phyloP scores from a whole-genome alignment of 2,329 filamentous ascomycete species.

The Alternaria postmessia region DNA sequence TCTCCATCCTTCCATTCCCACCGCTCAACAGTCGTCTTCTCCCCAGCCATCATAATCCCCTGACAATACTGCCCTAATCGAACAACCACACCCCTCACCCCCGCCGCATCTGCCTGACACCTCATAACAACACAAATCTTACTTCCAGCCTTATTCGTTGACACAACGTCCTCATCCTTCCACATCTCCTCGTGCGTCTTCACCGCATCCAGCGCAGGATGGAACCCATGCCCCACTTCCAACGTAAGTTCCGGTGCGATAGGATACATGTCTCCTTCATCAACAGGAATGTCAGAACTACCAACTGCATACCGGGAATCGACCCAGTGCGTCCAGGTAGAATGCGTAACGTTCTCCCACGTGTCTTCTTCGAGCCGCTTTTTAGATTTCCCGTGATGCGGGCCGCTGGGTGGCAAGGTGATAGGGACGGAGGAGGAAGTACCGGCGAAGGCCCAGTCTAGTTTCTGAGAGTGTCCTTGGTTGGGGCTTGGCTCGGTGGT shows the following conservation, averaged over 20 bases:
- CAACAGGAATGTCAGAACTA: constrained; percentile 47
- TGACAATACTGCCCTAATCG: constrained; percentile 65
- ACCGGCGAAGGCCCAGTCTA: constrained; percentile 74
- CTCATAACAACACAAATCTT: constrained; percentile 53
- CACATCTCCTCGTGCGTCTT: constrained; percentile 73
- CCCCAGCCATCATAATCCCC: constrained; percentile 61
- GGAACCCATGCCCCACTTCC: constrained; percentile 68
- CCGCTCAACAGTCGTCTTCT: constrained; percentile 60
- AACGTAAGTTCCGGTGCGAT: constrained; percentile 40
- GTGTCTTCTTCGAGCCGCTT: background rate
- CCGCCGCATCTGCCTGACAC: constrained; percentile 46
- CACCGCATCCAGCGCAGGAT: constrained; percentile 61
- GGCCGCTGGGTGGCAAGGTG: background rate
- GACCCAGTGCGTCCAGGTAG: constrained; percentile 67
- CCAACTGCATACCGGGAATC: constrained; percentile 59
- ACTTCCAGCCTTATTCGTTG: constrained; percentile 14
- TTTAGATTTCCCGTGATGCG: background rate
- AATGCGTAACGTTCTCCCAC: constrained; percentile 33
- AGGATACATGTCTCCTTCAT: constrained; percentile 66
- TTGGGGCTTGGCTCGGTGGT: constrained; percentile 19
- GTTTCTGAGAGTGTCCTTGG: constrained; percentile 42
- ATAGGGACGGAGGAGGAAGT: constrained; percentile 45
- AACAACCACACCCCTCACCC: constrained; percentile 61
- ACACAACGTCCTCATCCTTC: constrained; percentile 56
- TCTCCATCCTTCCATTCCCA: constrained; percentile 55